phyloP scores from a whole-genome alignment of 306 rosid genomes.

The Malus fusca region DNA sequence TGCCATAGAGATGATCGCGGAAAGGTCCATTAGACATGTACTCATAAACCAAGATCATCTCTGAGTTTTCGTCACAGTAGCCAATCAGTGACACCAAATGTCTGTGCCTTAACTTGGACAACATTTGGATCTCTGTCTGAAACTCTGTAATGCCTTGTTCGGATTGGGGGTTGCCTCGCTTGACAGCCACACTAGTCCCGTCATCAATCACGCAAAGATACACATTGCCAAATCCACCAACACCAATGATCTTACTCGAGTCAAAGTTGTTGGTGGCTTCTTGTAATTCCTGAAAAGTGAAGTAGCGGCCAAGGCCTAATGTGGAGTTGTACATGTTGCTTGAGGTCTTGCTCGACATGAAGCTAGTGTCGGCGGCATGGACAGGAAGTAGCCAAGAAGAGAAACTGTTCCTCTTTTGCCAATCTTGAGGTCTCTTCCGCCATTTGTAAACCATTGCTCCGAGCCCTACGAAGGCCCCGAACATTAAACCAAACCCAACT shows the following conservation, averaged over 20 bases:
- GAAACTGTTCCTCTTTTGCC: conserved; percentile 52
- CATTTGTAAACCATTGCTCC: conserved; percentile 54
- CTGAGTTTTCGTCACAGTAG: conserved; percentile 46
- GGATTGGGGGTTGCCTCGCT: conserved; percentile 43
- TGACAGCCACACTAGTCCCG: conserved; percentile 37
- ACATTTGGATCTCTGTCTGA: conserved; percentile 48
- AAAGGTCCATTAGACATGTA: conserved; percentile 53
- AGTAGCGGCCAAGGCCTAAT: conserved; percentile 41
- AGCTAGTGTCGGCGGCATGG: conserved; percentile 33
- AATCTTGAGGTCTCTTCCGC: conserved; percentile 47
- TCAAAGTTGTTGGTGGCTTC: conserved; percentile 51
- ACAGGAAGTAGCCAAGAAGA: conserved; percentile 50
- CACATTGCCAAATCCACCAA: conserved; percentile 50
- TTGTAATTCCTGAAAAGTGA: conserved; percentile 33
- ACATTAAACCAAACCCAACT: conserved; percentile 45
- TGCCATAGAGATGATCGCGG: conserved; percentile 44
- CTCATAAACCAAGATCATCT: conserved; percentile 47
- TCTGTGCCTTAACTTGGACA: conserved; percentile 43
- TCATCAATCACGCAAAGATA: conserved; percentile 35
- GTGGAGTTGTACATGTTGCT: conserved; percentile 20
- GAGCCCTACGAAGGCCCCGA: conserved; percentile 42
- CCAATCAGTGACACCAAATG: conserved; percentile 49
- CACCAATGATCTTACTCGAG: conserved; percentile 35
- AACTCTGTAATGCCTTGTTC: conserved; percentile 50
- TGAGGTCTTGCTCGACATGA: conserved; percentile 34